A percentile compares a stretch with the other conserved stretches of the same genome.
Evolutionary conservation across 75 land plant genomes (phyloP).

Genomic region (Pinus albicaulis): DNA sequence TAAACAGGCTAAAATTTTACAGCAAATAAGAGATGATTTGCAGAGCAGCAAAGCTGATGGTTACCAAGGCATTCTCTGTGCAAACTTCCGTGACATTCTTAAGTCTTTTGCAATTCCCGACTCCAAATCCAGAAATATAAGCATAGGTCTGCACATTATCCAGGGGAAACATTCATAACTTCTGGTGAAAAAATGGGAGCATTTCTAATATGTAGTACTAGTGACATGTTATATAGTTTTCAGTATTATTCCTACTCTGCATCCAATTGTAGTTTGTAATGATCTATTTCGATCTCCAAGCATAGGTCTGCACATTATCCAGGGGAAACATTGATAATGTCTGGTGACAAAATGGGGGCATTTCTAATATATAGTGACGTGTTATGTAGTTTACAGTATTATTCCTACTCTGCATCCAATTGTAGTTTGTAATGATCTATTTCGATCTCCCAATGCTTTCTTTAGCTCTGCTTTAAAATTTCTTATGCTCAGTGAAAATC

Average conservation of each 20-base stretch:
- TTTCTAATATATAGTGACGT: neutral
- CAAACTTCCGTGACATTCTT: constrained; percentile 23
- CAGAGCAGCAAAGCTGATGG: constrained; percentile 21
- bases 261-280: no score
- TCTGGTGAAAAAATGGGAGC: neutral
- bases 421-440: neutral
- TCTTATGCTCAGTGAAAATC: neutral
- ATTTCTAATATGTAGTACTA: neutral
- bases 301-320: constrained; percentile 51
- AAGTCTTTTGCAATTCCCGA: constrained; percentile 21
- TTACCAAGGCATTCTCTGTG: constrained; percentile 14
- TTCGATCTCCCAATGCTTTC: neutral
- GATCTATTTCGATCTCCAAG: constrained; percentile 1
- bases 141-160: constrained; percentile 53
- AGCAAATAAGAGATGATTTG: constrained; percentile 25
- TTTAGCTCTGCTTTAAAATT: neutral
- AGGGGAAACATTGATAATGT: constrained; percentile 5
- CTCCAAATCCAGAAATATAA: constrained; percentile 13
- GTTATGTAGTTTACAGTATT: neutral
- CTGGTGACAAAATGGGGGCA: neutral
- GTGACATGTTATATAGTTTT: no score
- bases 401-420: neutral
- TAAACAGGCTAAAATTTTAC: constrained; percentile 20
- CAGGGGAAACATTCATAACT: constrained; percentile 7
- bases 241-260: neutral